These are phyloP conservation scores for Alloteropsis semialata DNA, from an alignment of 176 grass and related monocot species.

Conservation along the genomic window DNA sequence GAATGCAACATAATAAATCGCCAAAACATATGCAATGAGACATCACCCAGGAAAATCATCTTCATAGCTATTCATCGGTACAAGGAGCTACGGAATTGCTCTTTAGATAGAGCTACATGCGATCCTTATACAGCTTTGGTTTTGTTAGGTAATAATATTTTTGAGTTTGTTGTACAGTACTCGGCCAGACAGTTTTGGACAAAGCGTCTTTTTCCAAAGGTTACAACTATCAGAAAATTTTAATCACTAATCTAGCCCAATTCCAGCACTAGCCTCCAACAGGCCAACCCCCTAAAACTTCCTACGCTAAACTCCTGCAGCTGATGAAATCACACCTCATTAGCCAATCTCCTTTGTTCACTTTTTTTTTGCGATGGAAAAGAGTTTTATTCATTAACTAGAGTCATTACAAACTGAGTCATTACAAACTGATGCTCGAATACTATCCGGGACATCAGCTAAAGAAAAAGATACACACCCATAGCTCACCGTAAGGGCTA, in stretches of 20 bases:
- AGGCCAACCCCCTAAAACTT: neutral
- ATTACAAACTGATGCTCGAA: no score
- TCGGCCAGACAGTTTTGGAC: neutral
- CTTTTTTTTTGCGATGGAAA: conserved; percentile 15
- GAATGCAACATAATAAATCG: no score
- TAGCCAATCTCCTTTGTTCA: conserved; percentile 44
- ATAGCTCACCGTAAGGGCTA: no score
- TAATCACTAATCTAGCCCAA: conserved; percentile 33
- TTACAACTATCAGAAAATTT: neutral
- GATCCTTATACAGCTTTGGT: neutral
- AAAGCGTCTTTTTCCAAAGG: neutral
- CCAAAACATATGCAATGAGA: no score
- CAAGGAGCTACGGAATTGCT: neutral
- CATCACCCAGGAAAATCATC: no score
- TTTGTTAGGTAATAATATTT: neutral
- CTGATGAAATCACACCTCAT: conserved; percentile 45
- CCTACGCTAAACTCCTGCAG: neutral
- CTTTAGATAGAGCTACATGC: neutral
- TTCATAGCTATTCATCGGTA: neutral
- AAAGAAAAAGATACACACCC: no score
- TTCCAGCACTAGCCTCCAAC: neutral
- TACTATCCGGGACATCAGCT: no score
- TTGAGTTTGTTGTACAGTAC: conserved; percentile 11
- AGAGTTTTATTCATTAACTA: no score
- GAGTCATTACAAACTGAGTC: no score